Percentiles rank a stretch among this genome's conserved stretches.
phyloP scores from a whole-genome alignment of 805 yeast genomes.

The Ogataea trehalophila region DNA sequence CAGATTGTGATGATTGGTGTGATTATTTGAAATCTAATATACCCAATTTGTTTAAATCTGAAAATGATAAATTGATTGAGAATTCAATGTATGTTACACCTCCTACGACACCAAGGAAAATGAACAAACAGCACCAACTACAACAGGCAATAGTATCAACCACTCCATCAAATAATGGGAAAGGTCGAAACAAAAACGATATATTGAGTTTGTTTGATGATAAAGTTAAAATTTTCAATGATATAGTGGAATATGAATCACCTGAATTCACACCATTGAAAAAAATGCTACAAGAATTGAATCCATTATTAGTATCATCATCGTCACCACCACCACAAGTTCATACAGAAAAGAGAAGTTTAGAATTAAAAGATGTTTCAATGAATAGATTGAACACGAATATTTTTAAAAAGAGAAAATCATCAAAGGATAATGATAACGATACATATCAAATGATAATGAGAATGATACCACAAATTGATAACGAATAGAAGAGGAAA shows the following conservation, averaged over 20 bases:
- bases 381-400: too few relatives aligned
- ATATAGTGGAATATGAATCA: constrained; percentile 5
- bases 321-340: too few relatives aligned
- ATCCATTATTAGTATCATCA: neutral
- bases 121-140: neutral
- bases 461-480: neutral
- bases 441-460: neutral
- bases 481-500: too few relatives aligned
- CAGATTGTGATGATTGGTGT: constrained; percentile 85
- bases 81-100: constrained; percentile 19
- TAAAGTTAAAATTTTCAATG: neutral
- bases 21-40: constrained; percentile 43
- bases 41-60: constrained; percentile 53
- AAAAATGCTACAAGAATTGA: neutral
- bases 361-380: too few relatives aligned
- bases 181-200: too few relatives aligned
- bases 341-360: neutral
- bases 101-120: constrained; percentile 18
- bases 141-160: neutral
- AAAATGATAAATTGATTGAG: constrained; percentile 7
- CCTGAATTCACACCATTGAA: constrained; percentile 13
- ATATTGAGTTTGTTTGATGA: neutral
- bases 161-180: neutral
- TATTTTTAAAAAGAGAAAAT: too few relatives aligned
- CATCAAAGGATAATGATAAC: neutral